Base-by-base conservation (phyloP, 2,329 filamentous ascomycete species). In the Blastomyces gilchristii region DNA sequence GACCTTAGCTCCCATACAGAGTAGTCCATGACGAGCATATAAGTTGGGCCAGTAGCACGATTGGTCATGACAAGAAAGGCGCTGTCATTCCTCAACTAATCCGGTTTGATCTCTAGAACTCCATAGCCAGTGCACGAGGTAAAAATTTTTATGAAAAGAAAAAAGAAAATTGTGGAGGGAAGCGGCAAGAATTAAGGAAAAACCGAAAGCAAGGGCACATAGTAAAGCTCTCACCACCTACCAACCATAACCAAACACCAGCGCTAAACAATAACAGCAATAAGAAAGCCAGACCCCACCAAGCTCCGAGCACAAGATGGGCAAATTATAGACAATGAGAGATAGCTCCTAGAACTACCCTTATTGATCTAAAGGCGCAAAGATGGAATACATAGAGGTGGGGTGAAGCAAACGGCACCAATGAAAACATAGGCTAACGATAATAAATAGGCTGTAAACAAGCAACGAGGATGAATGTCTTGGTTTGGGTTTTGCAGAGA, bases 201-300 rank as follows among this genome's bases (percentile, higher is more conserved):
- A 41, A 22, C 14, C 6, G 12, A 41, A 25, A 39, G 34, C 34
- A 57, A 39, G 28, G 14, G 18, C n/a, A 57, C 22, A 22, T 16
- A 41, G 16, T 22, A 57, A 57, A n/a, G 25, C n/a, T n/a, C 37
- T 37, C 53, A 5, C 28, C 14, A 54, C 14, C 28, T 34, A 11
- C n/a, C 9, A n/a, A 56, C 9, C 18, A 56, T 39, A 57, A 41
- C 54, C 34, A 43, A 41, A 41, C 54, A 57, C 54, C 54, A 41
- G 9, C n/a, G 18, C 54, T 57, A 37, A 54, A 54, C 52, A 37
- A 54, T 50, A 54, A 54, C 3, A 54, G 9, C 18, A 54, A 37
- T 9, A 80, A 71, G 79, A 37, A 18, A 81, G 57, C 65, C 82
- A 34, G 16, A 9, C 31, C 1, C 31, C 28, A 37, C 37, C 39